These are phyloP conservation scores for Nitzschia inconspicua DNA, from an alignment of 108 stramenopile genomes.

Conservation along the genomic window DNA sequence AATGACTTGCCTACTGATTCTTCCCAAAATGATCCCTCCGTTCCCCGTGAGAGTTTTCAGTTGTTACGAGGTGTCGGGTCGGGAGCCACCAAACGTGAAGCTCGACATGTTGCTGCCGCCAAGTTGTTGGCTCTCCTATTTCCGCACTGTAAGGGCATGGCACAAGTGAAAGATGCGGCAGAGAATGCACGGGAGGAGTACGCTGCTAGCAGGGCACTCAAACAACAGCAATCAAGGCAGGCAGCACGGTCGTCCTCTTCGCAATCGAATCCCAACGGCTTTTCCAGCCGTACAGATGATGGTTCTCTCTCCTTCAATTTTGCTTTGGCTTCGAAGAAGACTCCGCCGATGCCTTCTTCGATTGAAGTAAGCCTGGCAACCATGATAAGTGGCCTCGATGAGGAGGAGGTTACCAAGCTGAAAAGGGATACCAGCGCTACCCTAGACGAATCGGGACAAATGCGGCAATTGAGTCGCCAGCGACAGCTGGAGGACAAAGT, in stretches of 20 bases:
- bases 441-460: neutral
- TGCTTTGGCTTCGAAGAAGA: neutral
- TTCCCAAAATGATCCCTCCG: conserved; percentile 22
- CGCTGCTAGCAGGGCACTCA: conserved; percentile 53
- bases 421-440: neutral
- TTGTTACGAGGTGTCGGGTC: conserved; percentile 50
- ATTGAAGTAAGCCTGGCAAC: conserved; percentile 3
- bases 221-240: conserved; percentile 32
- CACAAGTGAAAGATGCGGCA: conserved; percentile 80
- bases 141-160: conserved; percentile 72
- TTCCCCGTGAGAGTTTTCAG: conserved; percentile 24
- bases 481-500: conserved; percentile 30
- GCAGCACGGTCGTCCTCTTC: neutral
- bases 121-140: conserved; percentile 74
- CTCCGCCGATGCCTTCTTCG: conserved; percentile 2
- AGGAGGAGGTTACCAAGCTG: neutral
- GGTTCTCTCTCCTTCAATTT: conserved; percentile 8
- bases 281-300: neutral
- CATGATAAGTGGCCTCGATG: neutral
- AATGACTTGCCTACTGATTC: conserved; percentile 21
- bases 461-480: conserved; percentile 33
- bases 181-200: conserved; percentile 72
- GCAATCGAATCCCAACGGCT: neutral
- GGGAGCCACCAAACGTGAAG: conserved; percentile 76
- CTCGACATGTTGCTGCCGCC: conserved; percentile 76